Conservation (phyloP, 306 rosid species). For the Urtica urens region DNA sequence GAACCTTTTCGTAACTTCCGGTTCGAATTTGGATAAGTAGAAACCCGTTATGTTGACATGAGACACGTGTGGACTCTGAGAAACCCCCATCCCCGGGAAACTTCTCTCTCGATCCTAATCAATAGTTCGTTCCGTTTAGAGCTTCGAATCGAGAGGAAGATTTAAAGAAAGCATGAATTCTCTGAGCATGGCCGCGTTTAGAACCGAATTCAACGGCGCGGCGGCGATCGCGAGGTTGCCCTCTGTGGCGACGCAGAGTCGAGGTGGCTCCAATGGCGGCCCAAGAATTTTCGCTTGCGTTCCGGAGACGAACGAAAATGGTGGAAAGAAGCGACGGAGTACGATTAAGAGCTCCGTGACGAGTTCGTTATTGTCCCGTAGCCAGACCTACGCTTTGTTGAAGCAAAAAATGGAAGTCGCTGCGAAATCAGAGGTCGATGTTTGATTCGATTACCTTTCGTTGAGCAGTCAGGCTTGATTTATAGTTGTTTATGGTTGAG, state of each 20-base stretch:
- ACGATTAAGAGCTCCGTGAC: conserved; percentile 20
- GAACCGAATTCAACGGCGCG: conserved; percentile 21
- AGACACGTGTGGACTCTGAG: no score
- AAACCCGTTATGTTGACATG: no score
- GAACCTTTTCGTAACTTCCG: no score
- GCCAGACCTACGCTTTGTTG: conserved; percentile 64
- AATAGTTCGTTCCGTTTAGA: no score
- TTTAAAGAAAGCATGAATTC: conserved; percentile 44
- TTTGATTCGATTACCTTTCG: background rate
- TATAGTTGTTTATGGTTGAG: background rate
- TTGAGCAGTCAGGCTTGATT: background rate
- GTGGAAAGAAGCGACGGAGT: conserved; percentile 22
- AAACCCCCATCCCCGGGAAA: no score
- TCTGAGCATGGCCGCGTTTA: conserved; percentile 30
- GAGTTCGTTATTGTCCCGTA: conserved; percentile 54
- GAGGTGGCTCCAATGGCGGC: conserved; percentile 13
- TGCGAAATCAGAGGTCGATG: conserved; percentile 70
- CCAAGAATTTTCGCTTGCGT: conserved; percentile 27
- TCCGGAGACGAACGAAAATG: conserved; percentile 30
- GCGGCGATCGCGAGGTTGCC: conserved; percentile 5
- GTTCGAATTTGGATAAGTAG: no score
- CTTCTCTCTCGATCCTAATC: no score
- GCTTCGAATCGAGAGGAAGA: background rate
- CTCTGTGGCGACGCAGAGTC: conserved; percentile 19
- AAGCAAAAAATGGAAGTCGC: conserved; percentile 90